A percentile compares a stretch with the other conserved stretches of the same genome.
phyloP scores from a whole-genome alignment of 2,329 filamentous ascomycete genomes.

The Penicillium italicum region DNA sequence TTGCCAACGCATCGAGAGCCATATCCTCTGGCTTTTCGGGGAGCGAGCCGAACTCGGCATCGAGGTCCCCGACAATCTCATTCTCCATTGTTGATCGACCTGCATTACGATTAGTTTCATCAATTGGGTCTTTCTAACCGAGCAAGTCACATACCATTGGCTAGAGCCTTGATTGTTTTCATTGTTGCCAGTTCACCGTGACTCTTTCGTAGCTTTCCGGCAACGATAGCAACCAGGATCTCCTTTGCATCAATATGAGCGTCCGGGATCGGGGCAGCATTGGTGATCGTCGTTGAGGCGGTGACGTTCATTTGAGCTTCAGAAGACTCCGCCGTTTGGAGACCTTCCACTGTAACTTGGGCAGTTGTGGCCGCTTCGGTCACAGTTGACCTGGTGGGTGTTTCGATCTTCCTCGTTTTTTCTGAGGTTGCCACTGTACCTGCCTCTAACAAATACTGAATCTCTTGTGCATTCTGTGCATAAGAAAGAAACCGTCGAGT shows the following conservation, averaged over 20 bases:
- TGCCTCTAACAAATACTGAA: neutral
- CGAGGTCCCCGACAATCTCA: constrained; percentile 45
- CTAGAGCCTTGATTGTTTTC: constrained; percentile 1
- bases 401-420: neutral
- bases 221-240: constrained; percentile 36
- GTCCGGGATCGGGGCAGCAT: neutral
- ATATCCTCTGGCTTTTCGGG: constrained; percentile 43
- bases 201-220: constrained; percentile 26
- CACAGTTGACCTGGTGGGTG: neutral
- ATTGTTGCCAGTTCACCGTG: constrained; percentile 33
- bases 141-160: neutral
- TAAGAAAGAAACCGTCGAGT: constrained; percentile 23
- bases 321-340: neutral
- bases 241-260: constrained; percentile 27
- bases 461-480: constrained; percentile 7
- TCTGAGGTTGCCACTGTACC: neutral
- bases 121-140: neutral
- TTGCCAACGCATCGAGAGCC: constrained; percentile 32
- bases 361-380: neutral
- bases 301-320: neutral
- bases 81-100: constrained; percentile 47
- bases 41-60: constrained; percentile 40
- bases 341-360: neutral
- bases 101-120: constrained; percentile 6
- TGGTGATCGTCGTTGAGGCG: neutral